Evolutionary conservation across 2,329 filamentous ascomycete genomes (phyloP).

Genomic region (Phialophora expanda): DNA sequence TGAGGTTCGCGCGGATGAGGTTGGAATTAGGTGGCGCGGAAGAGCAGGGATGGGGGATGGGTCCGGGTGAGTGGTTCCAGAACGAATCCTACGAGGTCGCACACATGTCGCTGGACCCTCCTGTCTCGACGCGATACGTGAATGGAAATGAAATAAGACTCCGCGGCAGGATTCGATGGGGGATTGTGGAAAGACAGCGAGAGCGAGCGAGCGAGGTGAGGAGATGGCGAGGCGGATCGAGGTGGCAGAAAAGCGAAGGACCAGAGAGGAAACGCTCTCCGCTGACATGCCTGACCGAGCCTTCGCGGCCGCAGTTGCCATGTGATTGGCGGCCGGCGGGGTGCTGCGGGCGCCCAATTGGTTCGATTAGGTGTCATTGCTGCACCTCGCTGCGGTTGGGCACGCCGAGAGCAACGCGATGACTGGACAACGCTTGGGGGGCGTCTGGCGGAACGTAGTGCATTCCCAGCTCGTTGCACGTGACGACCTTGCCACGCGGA

Average conservation of each 20-base stretch:
- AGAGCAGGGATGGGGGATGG: background rate
- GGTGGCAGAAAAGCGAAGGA: conserved; percentile 9
- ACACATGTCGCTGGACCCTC: conserved; percentile 12
- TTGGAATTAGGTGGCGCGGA: conserved; percentile 23
- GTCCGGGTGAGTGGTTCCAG: conserved; percentile 4
- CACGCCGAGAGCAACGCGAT: too few relatives aligned
- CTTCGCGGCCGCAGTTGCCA: background rate
- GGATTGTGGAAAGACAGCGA: conserved; percentile 13
- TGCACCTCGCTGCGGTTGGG: background rate
- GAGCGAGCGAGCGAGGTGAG: conserved; percentile 16
- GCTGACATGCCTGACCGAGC: background rate
- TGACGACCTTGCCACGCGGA: background rate
- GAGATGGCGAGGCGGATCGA: conserved; percentile 2
- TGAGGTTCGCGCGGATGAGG: conserved; percentile 14
- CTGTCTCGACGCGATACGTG: conserved; percentile 3
- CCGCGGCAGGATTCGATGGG: conserved; percentile 19
- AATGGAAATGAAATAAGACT: conserved; percentile 22
- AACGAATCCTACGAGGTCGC: conserved; percentile 13
- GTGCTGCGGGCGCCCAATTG: background rate
- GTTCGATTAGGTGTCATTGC: background rate
- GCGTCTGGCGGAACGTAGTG: background rate
- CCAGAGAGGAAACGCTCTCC: conserved; percentile 16
- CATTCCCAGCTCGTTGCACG: background rate
- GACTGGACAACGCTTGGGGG: background rate
- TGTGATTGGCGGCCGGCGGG: background rate